Base-by-base conservation (phyloP, 2,329 filamentous ascomycete species). In the Fusarium mundagurra region DNA sequence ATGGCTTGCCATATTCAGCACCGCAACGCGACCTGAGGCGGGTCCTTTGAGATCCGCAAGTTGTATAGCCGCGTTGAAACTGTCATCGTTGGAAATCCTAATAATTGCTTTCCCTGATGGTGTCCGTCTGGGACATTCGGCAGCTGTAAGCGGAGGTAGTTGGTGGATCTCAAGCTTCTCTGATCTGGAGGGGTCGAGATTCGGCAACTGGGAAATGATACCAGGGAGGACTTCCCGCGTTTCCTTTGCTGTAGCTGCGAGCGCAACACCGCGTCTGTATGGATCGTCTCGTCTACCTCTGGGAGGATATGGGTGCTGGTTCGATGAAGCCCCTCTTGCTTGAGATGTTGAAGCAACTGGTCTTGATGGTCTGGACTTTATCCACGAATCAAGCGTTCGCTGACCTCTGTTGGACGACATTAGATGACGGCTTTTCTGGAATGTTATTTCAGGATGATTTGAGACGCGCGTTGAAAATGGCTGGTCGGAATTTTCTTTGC, bases 1-100 rank as follows among this genome's bases (percentile, higher is more conserved):
- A 53, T 88, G 85, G 58, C 89, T 92, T 22, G 91, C 91, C 83
- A 93, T 89, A 76, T 93, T 94, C 67, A 94, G 83, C 31, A 93
- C 86, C 38, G 86, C 88, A n/a, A 92, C 86, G 13, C 82, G 80
- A 9, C 80, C 80, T 50, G 73, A 75, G 8, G 74, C 53, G 3
- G 76, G 68, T 3, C 62, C 67, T 33, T 82, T 80, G 55, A 72
- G 75, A 24, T 69, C 61, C 7, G 76, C 76, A 29, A 86, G 81
- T 8, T 76, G 77, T 48, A 90, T 83, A 12, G 89, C 90, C 4
- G 86, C 87, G 74, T 91, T 88, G 73, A 90, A 85, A 1, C 87
- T 87, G 75, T 92, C 91, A 24, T 85, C 84, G 74, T 90, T 86
- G 63, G 90, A 75, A 43, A 92, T 86, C 33, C 81, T 83, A 73